These are phyloP conservation scores for Rosa rugosa DNA, from an alignment of 306 rosid genomes.

Conservation along the genomic window DNA sequence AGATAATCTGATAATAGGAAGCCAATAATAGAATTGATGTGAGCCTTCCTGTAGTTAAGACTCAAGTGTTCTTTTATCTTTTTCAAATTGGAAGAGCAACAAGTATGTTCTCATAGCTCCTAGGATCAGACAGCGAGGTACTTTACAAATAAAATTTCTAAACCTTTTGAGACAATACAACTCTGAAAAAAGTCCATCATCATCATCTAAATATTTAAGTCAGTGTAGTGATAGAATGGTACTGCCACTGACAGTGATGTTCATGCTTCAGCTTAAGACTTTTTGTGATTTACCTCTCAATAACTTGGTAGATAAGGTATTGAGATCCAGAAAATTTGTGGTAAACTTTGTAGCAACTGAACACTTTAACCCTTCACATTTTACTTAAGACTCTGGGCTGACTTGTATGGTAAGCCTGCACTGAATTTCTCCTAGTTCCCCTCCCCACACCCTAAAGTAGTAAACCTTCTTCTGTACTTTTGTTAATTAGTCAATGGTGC, in stretches of 20 bases:
- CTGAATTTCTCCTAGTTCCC: not conserved
- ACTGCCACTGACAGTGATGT: not conserved
- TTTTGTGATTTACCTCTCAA: not conserved
- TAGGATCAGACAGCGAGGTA: not conserved
- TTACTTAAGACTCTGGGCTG: not conserved
- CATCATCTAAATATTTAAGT: not conserved
- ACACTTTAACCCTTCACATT: not conserved
- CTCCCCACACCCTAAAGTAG: not conserved
- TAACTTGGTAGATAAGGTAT: not conserved
- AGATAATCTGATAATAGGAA: not conserved
- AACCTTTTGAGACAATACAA: not conserved
- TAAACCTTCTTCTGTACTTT: not conserved
- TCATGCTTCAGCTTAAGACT: not conserved
- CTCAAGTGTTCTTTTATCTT: not conserved
- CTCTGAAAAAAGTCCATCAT: not conserved
- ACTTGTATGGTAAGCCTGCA: not conserved
- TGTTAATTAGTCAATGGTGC: constrained; percentile 20
- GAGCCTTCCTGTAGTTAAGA: not conserved
- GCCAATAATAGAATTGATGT: not conserved
- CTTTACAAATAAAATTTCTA: not conserved
- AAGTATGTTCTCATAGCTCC: not conserved
- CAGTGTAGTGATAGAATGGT: not conserved
- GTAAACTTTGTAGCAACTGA: not conserved
- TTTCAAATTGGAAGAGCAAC: not conserved
- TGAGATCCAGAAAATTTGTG: not conserved